Evolutionary conservation across 306 rosid genomes (phyloP), one percentile per base, ranked within the genome.

Genomic region (Casuarina equisetifolia): DNA sequence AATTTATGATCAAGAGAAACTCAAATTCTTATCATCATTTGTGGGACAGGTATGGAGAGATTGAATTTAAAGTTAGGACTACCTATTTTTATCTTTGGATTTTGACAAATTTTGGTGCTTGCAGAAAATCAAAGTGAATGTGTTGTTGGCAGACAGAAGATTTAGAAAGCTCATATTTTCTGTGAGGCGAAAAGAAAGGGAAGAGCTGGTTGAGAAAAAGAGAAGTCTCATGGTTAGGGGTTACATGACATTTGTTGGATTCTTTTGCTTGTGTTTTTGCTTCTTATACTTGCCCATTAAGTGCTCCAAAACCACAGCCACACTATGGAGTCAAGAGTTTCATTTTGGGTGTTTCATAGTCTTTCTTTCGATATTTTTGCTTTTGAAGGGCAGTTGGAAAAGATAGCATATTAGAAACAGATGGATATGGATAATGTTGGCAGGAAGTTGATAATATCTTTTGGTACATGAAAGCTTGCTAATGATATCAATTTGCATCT

Each of bases 1-100:
- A 79, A 87, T 91, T 85, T 95, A 95, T 83, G 91, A 91, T 81
- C 89, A 80, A 74, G 97, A 95, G 85, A 95, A 95, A 83, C 68
- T 64, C 78, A 87, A 82, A 64, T 95, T 89, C 90, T 86, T 95
- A 86, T 91, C 97, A 76, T 92, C 91, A 25, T 92, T 91, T 80
- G 73, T 91, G 78, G 97, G 97, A 81, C 94, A 95, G 99, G 99
- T 92, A 54, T 75, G 87, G 70, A 78, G 51, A 80, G 76, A 81
- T 61, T 79, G 19, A 49, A 64, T 44, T 12, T 58, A 32, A 75
- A 36, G 63, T 46, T 80, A 69, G 79, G 55, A 49, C 74, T 45
- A 45, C 78, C 32, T 83, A 13, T 70, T 40, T 35, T 77, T 9
- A 52, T 49, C 32, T 84, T 74, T 81, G 69, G 50, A 73, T 82